Evolutionary conservation across 129 eudicot genomes (phyloP).

Genomic region (Chrysanthemum lavandulifolium): DNA sequence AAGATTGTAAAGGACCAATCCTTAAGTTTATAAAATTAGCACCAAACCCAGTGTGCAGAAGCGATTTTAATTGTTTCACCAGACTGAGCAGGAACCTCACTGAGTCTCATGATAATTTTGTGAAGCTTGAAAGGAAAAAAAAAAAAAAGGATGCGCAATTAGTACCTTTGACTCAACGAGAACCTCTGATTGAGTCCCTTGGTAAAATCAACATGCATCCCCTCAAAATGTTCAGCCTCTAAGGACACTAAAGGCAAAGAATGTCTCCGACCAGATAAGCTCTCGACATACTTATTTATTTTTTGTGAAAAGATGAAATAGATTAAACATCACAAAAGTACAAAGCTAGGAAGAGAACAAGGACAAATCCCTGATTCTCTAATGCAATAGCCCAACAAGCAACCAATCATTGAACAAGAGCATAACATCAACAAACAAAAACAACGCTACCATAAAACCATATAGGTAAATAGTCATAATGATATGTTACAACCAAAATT

Average conservation of each 20-base stretch:
- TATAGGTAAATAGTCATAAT: too few relatives aligned
- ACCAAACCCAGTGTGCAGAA: constrained; percentile 79
- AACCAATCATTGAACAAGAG: too few relatives aligned
- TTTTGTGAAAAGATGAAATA: too few relatives aligned
- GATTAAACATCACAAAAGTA: too few relatives aligned
- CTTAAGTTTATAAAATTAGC: constrained; percentile 77
- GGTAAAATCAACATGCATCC: constrained; percentile 76
- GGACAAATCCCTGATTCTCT: too few relatives aligned
- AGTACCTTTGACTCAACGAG: constrained; percentile 79
- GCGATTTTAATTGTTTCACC: constrained; percentile 71
- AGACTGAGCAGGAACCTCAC: constrained; percentile 77
- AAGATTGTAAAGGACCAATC: constrained; percentile 32
- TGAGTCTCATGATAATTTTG: constrained; percentile 84
- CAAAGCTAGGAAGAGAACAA: too few relatives aligned
- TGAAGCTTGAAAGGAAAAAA: background rate
- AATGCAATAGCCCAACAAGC: too few relatives aligned
- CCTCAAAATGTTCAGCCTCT: constrained; percentile 81
- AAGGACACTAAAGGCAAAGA: constrained; percentile 61
- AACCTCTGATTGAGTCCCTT: constrained; percentile 74
- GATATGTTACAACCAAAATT: too few relatives aligned
- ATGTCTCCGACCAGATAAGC: too few relatives aligned
- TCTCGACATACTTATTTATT: too few relatives aligned
- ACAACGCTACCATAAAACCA: too few relatives aligned
- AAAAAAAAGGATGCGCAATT: background rate
- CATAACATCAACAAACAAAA: too few relatives aligned